Base-by-base conservation (phyloP, 2,329 filamentous ascomycete species). In the Colletotrichum sp. region DNA sequence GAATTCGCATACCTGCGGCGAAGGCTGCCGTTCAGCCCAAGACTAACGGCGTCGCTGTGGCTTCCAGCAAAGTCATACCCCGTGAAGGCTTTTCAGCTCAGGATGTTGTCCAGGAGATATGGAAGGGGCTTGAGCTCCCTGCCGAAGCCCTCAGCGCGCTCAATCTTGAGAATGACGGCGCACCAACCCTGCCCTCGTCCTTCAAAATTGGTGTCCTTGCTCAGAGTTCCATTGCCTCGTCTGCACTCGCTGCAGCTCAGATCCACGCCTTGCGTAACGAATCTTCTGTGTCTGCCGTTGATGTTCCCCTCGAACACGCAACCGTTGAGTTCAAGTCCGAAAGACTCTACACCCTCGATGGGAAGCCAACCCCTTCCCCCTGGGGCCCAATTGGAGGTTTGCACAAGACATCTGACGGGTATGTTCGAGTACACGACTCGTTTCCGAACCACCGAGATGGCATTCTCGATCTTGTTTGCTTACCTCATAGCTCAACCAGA, bases 171-270 rank as follows among this genome's bases (percentile, higher is more conserved):
- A 72, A 75, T 16, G 25, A 39, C 6, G 72, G 52, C 0, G 13
- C 6, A 19, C 49, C 69, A n/a, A 66, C 62, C 0, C 19, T 72
- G 32, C 86, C 87, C 1, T 91, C 89, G 2, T 92, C 90, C 0
- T 92, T 88, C 84, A 90, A 90, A 72, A 86, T 92, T 16, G 88
- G 85, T 1, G 82, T 88, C 49, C 82, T 92, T 1, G 90, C 90
- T 0, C 90, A 92, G 78, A 83, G 86, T 13, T 85, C 87, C 2
- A 90, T 92, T 30, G 88, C 85, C 0, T 79, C 90, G 0, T 88
- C 90, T 0, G 88, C 88, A 0, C 82, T 92, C 0, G 80, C 86
- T 0, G 90, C 90, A 3, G 86, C 89, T 0, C 83, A 88, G 11
- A 80, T 90, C 15, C 82, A 87, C 74, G 82, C 87, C 2, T 49